phyloP scores from a whole-genome alignment of 345 rosid genomes.

The Noccaea bulbosa region DNA sequence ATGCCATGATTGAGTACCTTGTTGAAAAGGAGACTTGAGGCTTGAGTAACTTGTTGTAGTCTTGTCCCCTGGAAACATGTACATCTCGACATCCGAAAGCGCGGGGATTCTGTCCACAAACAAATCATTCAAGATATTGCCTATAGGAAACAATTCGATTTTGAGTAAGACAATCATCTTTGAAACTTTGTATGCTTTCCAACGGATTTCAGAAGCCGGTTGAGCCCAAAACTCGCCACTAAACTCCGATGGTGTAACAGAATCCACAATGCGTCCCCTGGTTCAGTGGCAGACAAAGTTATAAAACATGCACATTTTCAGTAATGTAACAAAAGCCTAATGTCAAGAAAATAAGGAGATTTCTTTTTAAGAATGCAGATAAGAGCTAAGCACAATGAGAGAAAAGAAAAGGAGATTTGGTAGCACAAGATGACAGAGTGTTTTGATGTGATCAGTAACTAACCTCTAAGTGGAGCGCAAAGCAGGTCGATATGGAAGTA shows the following conservation, averaged over 20 bases:
- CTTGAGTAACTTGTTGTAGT: slow-evolving; percentile 48
- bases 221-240: slow-evolving; percentile 57
- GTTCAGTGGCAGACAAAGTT: slow-evolving; percentile 20
- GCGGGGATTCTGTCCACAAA: slow-evolving; percentile 50
- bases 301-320: slow-evolving; percentile 19
- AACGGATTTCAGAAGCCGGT: slow-evolving; percentile 48
- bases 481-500: slow-evolving; percentile 56
- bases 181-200: slow-evolving; percentile 52
- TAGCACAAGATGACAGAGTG: slow-evolving; percentile 16
- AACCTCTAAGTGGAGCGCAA: slow-evolving; percentile 56
- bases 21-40: slow-evolving; percentile 8
- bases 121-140: slow-evolving; percentile 42
- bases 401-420: not conserved
- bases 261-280: slow-evolving; percentile 60
- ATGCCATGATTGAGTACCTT: slow-evolving; percentile 15
- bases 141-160: slow-evolving; percentile 52
- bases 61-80: slow-evolving; percentile 55
- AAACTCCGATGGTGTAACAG: slow-evolving; percentile 40
- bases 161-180: slow-evolving; percentile 47
- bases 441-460: slow-evolving; percentile 21
- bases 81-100: slow-evolving; percentile 60
- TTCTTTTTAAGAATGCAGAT: not conserved
- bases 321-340: slow-evolving; percentile 18
- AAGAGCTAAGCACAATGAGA: not conserved
- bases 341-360: not conserved